Conservation (phyloP, 2,329 filamentous ascomycete genomes). For the Pyrenophora graminea region DNA sequence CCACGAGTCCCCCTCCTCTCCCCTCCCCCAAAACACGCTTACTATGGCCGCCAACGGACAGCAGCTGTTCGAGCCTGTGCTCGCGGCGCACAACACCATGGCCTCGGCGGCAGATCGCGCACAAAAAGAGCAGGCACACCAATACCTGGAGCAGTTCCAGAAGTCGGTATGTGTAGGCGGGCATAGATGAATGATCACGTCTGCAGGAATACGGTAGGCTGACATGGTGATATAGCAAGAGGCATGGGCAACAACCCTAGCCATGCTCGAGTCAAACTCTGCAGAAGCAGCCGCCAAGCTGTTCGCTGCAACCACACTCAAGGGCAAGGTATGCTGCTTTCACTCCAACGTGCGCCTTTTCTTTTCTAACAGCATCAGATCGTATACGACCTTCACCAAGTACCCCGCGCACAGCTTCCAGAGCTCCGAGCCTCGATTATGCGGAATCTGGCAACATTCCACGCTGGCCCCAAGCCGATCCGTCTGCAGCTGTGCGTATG, state of each 20-base stretch:
- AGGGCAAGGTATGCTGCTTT: slow-evolving; percentile 78
- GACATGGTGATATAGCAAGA: slow-evolving; percentile 68
- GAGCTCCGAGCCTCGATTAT: slow-evolving; percentile 84
- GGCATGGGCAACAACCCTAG: slow-evolving; percentile 87
- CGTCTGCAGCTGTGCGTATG: slow-evolving; percentile 93
- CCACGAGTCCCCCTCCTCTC: no score
- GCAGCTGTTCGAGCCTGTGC: slow-evolving; percentile 79
- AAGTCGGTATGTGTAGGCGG: slow-evolving; percentile 75
- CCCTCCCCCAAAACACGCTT: slow-evolving; percentile 19
- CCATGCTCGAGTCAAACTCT: slow-evolving; percentile 77
- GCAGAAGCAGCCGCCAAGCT: slow-evolving; percentile 84
- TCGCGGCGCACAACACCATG: slow-evolving; percentile 91
- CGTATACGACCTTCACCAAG: slow-evolving; percentile 91
- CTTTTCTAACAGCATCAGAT: slow-evolving; percentile 64
- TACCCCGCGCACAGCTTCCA: slow-evolving; percentile 73
- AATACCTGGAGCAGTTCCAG: slow-evolving; percentile 92
- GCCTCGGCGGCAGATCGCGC: slow-evolving; percentile 77
- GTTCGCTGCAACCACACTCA: slow-evolving; percentile 94
- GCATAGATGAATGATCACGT: not conserved
- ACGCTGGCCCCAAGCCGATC: slow-evolving; percentile 74
- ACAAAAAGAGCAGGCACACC: slow-evolving; percentile 86
- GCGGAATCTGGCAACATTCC: slow-evolving; percentile 77
- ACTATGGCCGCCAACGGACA: slow-evolving; percentile 71
- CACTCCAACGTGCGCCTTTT: not conserved
- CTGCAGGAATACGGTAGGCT: slow-evolving; percentile 27